These are phyloP conservation scores for Chaetomiaceae sp. DNA, from an alignment of 2,329 filamentous ascomycete genomes.

Conservation along the genomic window DNA sequence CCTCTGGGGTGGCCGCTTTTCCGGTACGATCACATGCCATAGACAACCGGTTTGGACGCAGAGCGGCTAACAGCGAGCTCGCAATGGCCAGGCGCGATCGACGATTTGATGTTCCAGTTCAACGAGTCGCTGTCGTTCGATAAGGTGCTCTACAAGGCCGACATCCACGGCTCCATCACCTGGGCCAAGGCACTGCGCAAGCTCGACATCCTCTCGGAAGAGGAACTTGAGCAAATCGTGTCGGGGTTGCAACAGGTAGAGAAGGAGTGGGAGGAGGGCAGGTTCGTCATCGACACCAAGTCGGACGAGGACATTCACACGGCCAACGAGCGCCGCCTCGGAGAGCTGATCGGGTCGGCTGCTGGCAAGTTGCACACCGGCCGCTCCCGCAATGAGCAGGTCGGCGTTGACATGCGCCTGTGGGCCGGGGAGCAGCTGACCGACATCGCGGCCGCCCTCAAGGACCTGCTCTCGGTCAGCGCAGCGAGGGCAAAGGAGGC, in stretches of 20 bases:
- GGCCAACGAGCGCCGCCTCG: constrained; percentile 64
- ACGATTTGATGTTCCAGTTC: constrained; percentile 81
- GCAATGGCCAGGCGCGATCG: constrained; percentile 57
- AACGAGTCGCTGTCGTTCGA: constrained; percentile 79
- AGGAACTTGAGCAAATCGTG: constrained; percentile 71
- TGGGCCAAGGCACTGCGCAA: constrained; percentile 65
- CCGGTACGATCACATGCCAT: constrained; percentile 32
- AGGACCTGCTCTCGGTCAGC: constrained; percentile 62
- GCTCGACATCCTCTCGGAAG: constrained; percentile 62
- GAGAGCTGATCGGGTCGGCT: constrained; percentile 81
- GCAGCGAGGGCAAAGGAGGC: constrained; percentile 65
- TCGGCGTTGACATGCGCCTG: constrained; percentile 83
- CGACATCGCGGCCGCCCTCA: constrained; percentile 63
- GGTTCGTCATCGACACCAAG: constrained; percentile 46
- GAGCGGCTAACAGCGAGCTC: constrained; percentile 4
- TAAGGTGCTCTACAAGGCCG: constrained; percentile 68
- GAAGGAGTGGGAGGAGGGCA: constrained; percentile 47
- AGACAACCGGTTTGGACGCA: background rate
- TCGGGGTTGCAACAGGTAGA: constrained; percentile 55
- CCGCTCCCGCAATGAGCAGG: constrained; percentile 83
- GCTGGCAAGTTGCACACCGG: constrained; percentile 87
- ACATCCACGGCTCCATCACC: constrained; percentile 73
- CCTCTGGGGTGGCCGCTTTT: constrained; percentile 45
- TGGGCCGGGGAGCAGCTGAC: constrained; percentile 62
- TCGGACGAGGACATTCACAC: constrained; percentile 60